Evolutionary conservation across 768 basidiomycete species (phyloP), one percentile per base, ranked within the genome.

Genomic region (Scleroderma bovista): DNA sequence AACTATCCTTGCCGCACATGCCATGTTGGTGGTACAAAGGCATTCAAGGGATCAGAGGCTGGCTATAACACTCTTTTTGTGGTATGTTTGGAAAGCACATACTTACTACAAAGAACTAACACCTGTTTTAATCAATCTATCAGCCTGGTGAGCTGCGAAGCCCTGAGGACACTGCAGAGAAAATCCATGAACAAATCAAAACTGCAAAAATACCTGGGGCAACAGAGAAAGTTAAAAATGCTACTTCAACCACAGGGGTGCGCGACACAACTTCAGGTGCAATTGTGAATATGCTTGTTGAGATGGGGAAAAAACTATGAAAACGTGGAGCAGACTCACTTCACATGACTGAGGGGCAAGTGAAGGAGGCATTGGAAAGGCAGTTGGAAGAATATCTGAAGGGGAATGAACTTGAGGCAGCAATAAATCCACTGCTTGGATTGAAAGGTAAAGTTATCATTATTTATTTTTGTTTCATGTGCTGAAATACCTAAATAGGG

Each of bases 1-100:
- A 78, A 76, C 36, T 51, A 60, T 8, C 65, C 61, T 3, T 79
- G 76, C 47, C 55, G 66, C 2, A 72, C 70, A 54, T 77, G 74
- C 40, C 1, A 60, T 37, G 61, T 64, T 12, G 70, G 76, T 2
- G 70, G 75, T 0, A 58, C 64, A 0, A 59, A 66, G 22, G 57
- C 64, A 46, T 37, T 59, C 3, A 75, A 72, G n/a, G n/a, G n/a
- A 37, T 56, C 58, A 0, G 57, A 72, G 32, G 48, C 57, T 2
- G 72, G 75, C 1, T 76, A 64, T 54, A 58, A 68, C 44, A 44
- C 29, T 1, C 34, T 75, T 9, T 75, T 72, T 34, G 3, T 46
- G 44, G 69, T 69, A 47, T 43, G 59, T 41, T 31, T 6, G 17
- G 15, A 20, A 9, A 16, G 13, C 22, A 5, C 22, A 29, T 9